These are phyloP conservation scores for Pyrenophora teres DNA, from an alignment of 2,329 filamentous ascomycete species.

Conservation along the genomic window DNA sequence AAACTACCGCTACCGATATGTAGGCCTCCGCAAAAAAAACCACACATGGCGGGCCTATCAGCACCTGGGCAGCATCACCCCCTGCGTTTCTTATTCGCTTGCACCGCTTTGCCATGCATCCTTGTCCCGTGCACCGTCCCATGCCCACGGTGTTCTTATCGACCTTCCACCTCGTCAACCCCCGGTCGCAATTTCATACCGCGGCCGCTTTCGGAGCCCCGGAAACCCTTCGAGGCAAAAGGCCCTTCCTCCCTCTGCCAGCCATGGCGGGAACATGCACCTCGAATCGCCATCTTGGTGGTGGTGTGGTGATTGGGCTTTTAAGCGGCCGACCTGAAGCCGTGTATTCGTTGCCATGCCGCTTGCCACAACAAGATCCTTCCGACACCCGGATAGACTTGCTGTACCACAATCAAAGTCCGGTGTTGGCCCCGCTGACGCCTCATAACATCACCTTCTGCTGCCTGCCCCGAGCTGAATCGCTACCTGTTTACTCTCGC, in stretches of 20 bases:
- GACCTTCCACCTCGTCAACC: slow-evolving; percentile 28
- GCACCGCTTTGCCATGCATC: neutral
- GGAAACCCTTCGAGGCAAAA: slow-evolving; percentile 34
- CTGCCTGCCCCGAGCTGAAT: slow-evolving; percentile 19
- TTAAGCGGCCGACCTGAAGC: slow-evolving; percentile 32
- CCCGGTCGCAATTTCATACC: slow-evolving; percentile 40
- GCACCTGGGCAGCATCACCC: slow-evolving; percentile 6
- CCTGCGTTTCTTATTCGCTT: slow-evolving; percentile 25
- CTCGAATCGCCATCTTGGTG: slow-evolving; percentile 13
- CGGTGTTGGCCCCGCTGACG: slow-evolving; percentile 41
- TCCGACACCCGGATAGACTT: slow-evolving; percentile 30
- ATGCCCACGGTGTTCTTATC: slow-evolving; percentile 32
- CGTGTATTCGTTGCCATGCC: slow-evolving; percentile 40
- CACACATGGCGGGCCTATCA: slow-evolving; percentile 15
- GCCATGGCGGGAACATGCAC: slow-evolving; percentile 26
- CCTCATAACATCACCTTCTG: slow-evolving; percentile 30
- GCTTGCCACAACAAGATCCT: slow-evolving; percentile 36
- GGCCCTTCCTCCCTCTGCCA: slow-evolving; percentile 25
- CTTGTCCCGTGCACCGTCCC: slow-evolving; percentile 14
- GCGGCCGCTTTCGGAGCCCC: slow-evolving; percentile 32
- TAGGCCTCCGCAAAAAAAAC: slow-evolving; percentile 10
- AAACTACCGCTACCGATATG: slow-evolving; percentile 4
- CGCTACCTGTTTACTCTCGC: slow-evolving; percentile 2
- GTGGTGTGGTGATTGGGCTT: slow-evolving; percentile 35
- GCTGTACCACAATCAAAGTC: slow-evolving; percentile 38